Evolutionary conservation across 2,329 filamentous ascomycete genomes (phyloP).

Genomic region (Aspergillus niger): DNA sequence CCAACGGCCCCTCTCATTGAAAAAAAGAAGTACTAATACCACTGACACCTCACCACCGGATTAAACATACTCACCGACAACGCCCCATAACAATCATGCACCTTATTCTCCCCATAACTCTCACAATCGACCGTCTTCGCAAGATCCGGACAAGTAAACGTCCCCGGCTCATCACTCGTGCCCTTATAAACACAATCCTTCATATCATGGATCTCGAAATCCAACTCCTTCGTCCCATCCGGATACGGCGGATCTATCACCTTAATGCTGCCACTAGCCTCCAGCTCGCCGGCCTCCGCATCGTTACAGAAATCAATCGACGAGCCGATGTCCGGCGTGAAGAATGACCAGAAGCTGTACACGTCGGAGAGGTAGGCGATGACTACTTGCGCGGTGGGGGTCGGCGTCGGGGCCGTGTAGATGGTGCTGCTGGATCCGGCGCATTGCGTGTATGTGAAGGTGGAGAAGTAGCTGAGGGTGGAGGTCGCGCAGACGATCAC

Average conservation of each 20-base stretch:
- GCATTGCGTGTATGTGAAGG: background rate
- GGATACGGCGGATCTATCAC: background rate
- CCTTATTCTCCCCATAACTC: background rate
- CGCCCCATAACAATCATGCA: background rate
- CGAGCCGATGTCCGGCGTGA: background rate
- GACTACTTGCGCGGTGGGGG: background rate
- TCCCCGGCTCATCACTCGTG: background rate
- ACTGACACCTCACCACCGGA: background rate
- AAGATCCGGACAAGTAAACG: background rate
- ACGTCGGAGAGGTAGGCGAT: background rate
- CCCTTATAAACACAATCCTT: background rate
- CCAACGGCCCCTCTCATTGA: no score
- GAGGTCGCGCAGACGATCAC: slow-evolving; percentile 1
- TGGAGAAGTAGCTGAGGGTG: background rate
- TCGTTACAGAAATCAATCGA: background rate
- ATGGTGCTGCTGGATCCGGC: background rate
- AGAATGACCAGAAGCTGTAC: background rate
- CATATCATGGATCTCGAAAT: background rate
- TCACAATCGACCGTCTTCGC: background rate
- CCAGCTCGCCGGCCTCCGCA: background rate
- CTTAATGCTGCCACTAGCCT: background rate
- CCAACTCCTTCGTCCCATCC: background rate
- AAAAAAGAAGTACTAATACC: background rate
- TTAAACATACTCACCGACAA: background rate
- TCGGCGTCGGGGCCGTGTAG: background rate